Percentiles rank a stretch among this genome's conserved stretches.
Evolutionary conservation across 2,329 filamentous ascomycete species (phyloP).

Genomic region (Fusarium annulatum): DNA sequence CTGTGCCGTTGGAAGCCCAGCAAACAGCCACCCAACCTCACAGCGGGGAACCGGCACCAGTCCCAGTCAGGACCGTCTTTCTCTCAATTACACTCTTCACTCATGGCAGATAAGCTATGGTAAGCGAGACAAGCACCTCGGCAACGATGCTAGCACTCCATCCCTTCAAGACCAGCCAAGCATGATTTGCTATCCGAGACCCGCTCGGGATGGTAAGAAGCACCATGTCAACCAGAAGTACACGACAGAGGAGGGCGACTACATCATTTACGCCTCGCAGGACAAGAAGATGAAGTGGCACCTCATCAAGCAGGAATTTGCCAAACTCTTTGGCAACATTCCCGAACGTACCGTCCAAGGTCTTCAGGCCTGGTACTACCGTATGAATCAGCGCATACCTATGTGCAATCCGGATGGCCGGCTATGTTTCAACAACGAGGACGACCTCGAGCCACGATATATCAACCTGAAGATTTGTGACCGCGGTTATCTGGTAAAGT

Average conservation of each 20-base stretch:
- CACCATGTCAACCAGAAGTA: slow-evolving; percentile 58
- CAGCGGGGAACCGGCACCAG: too few relatives aligned
- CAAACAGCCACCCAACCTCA: too few relatives aligned
- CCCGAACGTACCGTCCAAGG: slow-evolving; percentile 54
- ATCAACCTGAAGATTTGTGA: slow-evolving; percentile 54
- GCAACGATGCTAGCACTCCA: too few relatives aligned
- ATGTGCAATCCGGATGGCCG: slow-evolving; percentile 53
- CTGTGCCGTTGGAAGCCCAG: too few relatives aligned
- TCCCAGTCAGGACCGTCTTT: too few relatives aligned
- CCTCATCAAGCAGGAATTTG: slow-evolving; percentile 53
- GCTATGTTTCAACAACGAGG: slow-evolving; percentile 54
- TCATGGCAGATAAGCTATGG: too few relatives aligned
- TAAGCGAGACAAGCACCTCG: too few relatives aligned
- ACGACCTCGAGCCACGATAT: slow-evolving; percentile 52
- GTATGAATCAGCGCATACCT: slow-evolving; percentile 56
- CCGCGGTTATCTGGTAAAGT: slow-evolving; percentile 50
- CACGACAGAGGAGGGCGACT: slow-evolving; percentile 56
- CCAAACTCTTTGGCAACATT: slow-evolving; percentile 50
- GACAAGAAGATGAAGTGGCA: slow-evolving; percentile 58
- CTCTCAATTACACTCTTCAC: too few relatives aligned
- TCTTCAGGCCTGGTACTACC: slow-evolving; percentile 57
- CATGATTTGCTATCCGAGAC: slow-evolving; percentile 49
- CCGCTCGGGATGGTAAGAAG: slow-evolving; percentile 51
- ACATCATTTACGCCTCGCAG: slow-evolving; percentile 57
- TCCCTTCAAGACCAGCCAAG: background rate